Percentiles rank a stretch among this genome's conserved stretches.
phyloP scores from a whole-genome alignment of 345 rosid species.

The Populus davidiana region DNA sequence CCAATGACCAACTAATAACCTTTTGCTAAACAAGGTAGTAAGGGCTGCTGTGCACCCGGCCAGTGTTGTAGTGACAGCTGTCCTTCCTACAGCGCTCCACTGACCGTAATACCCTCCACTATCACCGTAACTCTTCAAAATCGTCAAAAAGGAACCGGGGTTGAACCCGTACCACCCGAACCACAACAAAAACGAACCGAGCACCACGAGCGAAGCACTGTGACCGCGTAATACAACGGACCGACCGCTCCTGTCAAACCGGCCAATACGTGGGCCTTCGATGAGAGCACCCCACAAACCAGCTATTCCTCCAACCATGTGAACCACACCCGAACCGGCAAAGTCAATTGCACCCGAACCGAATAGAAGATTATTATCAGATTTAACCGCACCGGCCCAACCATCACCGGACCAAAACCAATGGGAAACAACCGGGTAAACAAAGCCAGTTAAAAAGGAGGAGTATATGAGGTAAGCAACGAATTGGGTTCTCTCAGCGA shows the following conservation, averaged over 20 bases:
- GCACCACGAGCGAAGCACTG: conserved; percentile 38
- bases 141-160: conserved; percentile 36
- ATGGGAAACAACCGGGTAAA: conserved; percentile 59
- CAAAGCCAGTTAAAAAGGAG: conserved; percentile 58
- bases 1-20: conserved; percentile 22
- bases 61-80: conserved; percentile 27
- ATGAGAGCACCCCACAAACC: conserved; percentile 47
- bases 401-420: conserved; percentile 69
- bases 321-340: conserved; percentile 47
- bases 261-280: conserved; percentile 41
- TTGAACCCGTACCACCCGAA: conserved; percentile 48
- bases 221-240: conserved; percentile 35
- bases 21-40: conserved; percentile 20
- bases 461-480: conserved; percentile 64
- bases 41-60: conserved; percentile 24
- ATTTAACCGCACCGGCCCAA: conserved; percentile 51
- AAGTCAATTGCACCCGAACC: conserved; percentile 49
- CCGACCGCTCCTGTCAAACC: conserved; percentile 29
- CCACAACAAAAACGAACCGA: conserved; percentile 37
- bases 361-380: conserved; percentile 30
- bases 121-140: conserved; percentile 19
- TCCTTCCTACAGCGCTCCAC: conserved; percentile 29
- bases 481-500: conserved; percentile 71
- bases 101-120: conserved; percentile 30
- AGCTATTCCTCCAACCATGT: conserved; percentile 46